Evolutionary conservation across 768 basidiomycete genomes (phyloP).

Genomic region (Podaxis mareebaensis): DNA sequence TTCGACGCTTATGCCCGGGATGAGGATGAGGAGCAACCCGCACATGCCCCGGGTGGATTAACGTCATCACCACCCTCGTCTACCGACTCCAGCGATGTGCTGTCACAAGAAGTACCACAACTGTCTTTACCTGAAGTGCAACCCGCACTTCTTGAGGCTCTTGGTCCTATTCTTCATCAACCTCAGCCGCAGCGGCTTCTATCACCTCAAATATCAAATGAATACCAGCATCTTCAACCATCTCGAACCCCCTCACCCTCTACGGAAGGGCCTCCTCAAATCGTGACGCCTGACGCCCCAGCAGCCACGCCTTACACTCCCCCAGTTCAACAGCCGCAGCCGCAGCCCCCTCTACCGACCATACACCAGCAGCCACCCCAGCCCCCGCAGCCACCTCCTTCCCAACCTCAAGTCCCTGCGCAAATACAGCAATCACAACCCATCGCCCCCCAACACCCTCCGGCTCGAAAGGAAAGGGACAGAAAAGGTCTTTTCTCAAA

Average conservation of each 20-base stretch:
- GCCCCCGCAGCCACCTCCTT: constrained; percentile 21
- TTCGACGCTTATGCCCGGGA: constrained; percentile 78
- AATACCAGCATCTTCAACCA: constrained; percentile 32
- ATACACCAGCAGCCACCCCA: constrained; percentile 25
- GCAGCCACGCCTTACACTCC: constrained; percentile 25
- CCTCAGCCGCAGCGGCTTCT: constrained; percentile 63
- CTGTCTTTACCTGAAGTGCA: constrained; percentile 29
- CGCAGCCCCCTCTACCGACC: constrained; percentile 21
- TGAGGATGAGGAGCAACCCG: constrained; percentile 49
- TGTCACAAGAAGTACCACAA: constrained; percentile 22
- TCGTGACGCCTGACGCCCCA: constrained; percentile 25
- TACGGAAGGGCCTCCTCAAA: constrained; percentile 29
- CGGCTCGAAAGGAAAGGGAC: constrained; percentile 68
- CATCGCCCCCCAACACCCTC: constrained; percentile 28
- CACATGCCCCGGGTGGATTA: constrained; percentile 27
- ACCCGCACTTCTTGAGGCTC: constrained; percentile 33
- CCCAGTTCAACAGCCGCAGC: constrained; percentile 21
- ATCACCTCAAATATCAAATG: constrained; percentile 39
- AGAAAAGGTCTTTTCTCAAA: constrained; percentile 69
- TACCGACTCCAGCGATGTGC: constrained; percentile 17
- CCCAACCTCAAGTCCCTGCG: constrained; percentile 19
- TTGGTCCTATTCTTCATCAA: constrained; percentile 56
- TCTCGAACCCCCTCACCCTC: constrained; percentile 64
- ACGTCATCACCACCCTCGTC: constrained; percentile 30
- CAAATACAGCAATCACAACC: constrained; percentile 1